Percentiles rank a stretch among this genome's conserved stretches.
phyloP scores from a whole-genome alignment of 1,139 yeast species.

The Suhomyces coccinellae region DNA sequence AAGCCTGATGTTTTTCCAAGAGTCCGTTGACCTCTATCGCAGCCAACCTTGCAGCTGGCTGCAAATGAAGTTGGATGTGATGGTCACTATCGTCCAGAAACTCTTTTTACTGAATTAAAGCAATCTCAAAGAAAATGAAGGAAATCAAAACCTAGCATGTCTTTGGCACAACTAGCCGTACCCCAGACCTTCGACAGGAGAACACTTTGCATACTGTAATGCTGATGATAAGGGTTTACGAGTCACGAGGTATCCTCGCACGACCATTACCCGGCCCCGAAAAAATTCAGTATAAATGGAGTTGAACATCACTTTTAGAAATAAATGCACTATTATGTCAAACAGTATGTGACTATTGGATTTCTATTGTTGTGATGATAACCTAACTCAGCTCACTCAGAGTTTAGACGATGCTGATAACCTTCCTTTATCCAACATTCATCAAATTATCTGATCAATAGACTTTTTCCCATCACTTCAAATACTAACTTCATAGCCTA shows the following conservation, averaged over 20 bases:
- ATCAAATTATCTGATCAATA: slow-evolving; percentile 32
- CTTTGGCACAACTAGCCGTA: too few relatives aligned
- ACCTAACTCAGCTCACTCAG: slow-evolving; percentile 58
- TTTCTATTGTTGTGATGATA: slow-evolving; percentile 42
- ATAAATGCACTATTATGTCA: too few relatives aligned
- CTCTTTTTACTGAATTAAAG: too few relatives aligned
- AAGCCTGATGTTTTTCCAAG: too few relatives aligned
- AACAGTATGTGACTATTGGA: slow-evolving; percentile 13
- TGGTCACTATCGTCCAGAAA: too few relatives aligned
- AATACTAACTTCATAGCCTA: slow-evolving; percentile 10
- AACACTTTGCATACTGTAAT: not conserved
- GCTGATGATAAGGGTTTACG: not conserved
- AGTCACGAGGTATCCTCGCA: not conserved
- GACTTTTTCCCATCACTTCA: not conserved
- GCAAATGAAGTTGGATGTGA: too few relatives aligned
- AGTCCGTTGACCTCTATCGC: too few relatives aligned
- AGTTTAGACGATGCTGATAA: slow-evolving; percentile 53
- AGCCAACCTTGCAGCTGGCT: too few relatives aligned
- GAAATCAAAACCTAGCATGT: too few relatives aligned
- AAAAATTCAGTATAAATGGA: slow-evolving; percentile 4
- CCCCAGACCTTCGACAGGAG: too few relatives aligned
- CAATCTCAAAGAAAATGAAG: too few relatives aligned
- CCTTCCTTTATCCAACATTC: slow-evolving; percentile 44
- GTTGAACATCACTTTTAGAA: too few relatives aligned
- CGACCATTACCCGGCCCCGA: slow-evolving; percentile 12